Percentiles rank a stretch among this genome's conserved stretches.
Conservation (phyloP, 768 basidiomycete genomes). For the Russula emetica region DNA sequence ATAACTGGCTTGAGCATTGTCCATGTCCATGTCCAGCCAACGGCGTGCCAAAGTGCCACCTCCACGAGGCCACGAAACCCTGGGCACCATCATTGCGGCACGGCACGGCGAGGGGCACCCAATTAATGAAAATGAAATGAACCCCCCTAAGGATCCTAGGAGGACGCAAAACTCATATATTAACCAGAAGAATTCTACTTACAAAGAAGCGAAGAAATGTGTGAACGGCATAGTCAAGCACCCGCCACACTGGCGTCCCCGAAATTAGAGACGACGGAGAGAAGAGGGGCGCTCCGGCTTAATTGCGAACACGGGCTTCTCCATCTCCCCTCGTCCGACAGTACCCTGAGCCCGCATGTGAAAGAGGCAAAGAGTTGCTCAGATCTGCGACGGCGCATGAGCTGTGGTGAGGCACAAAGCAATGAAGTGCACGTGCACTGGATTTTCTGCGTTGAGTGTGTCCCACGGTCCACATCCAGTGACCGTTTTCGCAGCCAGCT, state of each 20-base stretch:
- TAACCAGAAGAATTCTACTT: slow-evolving; percentile 2
- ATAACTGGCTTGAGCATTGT: not conserved
- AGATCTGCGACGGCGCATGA: slow-evolving; percentile 34
- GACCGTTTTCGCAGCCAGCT: no score
- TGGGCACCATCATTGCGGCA: not conserved
- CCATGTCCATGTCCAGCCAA: not conserved
- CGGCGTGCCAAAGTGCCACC: not conserved
- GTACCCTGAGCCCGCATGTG: slow-evolving; percentile 51
- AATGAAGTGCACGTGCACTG: no score
- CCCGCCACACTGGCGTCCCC: slow-evolving; percentile 42
- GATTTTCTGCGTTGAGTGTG: no score
- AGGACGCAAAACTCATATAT: not conserved
- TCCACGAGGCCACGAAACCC: slow-evolving; percentile 1
- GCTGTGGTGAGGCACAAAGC: slow-evolving; percentile 37
- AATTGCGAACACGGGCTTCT: slow-evolving; percentile 53
- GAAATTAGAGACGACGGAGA: slow-evolving; percentile 35
- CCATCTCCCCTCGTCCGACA: slow-evolving; percentile 44
- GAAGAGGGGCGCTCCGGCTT: slow-evolving; percentile 67
- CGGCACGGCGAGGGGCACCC: not conserved
- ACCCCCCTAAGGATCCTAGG: not conserved
- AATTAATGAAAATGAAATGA: not conserved
- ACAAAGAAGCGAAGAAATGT: slow-evolving; percentile 35
- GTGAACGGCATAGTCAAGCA: slow-evolving; percentile 74
- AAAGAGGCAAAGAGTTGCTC: slow-evolving; percentile 55
- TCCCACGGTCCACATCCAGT: no score